These are phyloP conservation scores for Mesembryanthemum crystallinum DNA, from an alignment of 148 eudicot species.

Conservation along the genomic window DNA sequence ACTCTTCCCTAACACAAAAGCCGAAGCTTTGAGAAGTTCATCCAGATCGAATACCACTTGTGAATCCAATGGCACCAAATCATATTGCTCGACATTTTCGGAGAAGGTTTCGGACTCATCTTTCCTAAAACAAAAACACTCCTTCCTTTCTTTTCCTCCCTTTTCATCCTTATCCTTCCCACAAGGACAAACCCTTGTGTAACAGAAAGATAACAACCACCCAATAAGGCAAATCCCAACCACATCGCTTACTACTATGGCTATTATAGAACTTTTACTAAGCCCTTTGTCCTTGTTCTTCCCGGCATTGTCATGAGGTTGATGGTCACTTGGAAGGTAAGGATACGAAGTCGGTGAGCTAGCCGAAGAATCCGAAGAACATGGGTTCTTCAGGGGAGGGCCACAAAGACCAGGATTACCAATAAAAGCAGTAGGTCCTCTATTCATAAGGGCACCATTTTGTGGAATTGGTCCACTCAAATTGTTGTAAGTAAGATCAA, in stretches of 20 bases:
- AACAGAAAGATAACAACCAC: constrained; percentile 78
- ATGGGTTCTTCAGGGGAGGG: constrained; percentile 77
- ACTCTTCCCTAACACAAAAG: constrained; percentile 92
- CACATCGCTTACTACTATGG: constrained; percentile 67
- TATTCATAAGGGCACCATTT: constrained; percentile 80
- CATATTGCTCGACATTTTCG: constrained; percentile 77
- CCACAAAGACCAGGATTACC: constrained; percentile 94
- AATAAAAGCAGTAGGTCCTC: constrained; percentile 93
- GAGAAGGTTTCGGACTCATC: constrained; percentile 87
- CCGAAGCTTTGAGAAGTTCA: constrained; percentile 95
- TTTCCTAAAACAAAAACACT: constrained; percentile 78
- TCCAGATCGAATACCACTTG: constrained; percentile 80
- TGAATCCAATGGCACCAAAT: constrained; percentile 69
- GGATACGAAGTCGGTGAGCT: constrained; percentile 64
- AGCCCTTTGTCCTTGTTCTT: constrained; percentile 53
- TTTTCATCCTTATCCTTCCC: constrained; percentile 47
- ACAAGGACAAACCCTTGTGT: constrained; percentile 54
- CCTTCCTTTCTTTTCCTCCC: constrained; percentile 51
- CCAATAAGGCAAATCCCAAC: constrained; percentile 86
- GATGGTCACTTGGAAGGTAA: constrained; percentile 55
- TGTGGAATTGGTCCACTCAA: constrained; percentile 89
- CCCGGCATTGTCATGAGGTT: constrained; percentile 38
- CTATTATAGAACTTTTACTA: constrained; percentile 52
- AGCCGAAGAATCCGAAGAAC: constrained; percentile 42
- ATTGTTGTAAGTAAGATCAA: constrained; percentile 80